Evolutionary conservation across 169 alveolate species (phyloP), one percentile per base, ranked within the genome.

Genomic region (Plasmodium reichenowi): DNA sequence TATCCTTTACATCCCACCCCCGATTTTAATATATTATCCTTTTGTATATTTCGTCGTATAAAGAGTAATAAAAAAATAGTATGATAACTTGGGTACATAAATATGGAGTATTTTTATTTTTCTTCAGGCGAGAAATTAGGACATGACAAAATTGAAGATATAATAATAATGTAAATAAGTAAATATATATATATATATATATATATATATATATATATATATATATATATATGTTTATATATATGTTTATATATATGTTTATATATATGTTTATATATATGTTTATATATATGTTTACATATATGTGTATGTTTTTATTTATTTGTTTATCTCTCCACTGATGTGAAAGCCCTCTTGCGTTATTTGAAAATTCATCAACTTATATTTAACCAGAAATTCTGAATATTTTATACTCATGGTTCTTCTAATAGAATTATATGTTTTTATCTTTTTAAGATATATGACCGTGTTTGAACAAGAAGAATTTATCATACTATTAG

Each of bases 401-500:
- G 89, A 78, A 47, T 13, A 63, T n/a, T 66, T 64, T 10, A 78
- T 50, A 13, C 20, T 20, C 59, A 78, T 78, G 32, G 43, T 78
- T 20, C 89, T 52, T 3, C 15, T 47, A 22, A 29, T 64, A 24
- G 64, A 12, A 48, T 78, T 78, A 2, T 66, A 48, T 48, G 56
- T 48, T 45, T 78, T 78, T 26, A 24, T 64, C 56, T 66, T 78
- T 52, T 63, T 78, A 8, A 78, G 54, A 20, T 26, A 12, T 24
- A 78, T 64, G 52, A 78, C 56, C 12, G 89, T 78, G 3, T 78
- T 78, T 8, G 89, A 48, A 17, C 74, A 78, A 8, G 78, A 59
- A 6, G 66, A 78, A 20, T 50, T 63, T 20, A 66, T 66, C 13
- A 78, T 59, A 32, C 9, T 64, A 52, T 78, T 76, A 67, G 64